Base-by-base conservation (phyloP, 768 basidiomycete species). In the Cyathus striatus region DNA sequence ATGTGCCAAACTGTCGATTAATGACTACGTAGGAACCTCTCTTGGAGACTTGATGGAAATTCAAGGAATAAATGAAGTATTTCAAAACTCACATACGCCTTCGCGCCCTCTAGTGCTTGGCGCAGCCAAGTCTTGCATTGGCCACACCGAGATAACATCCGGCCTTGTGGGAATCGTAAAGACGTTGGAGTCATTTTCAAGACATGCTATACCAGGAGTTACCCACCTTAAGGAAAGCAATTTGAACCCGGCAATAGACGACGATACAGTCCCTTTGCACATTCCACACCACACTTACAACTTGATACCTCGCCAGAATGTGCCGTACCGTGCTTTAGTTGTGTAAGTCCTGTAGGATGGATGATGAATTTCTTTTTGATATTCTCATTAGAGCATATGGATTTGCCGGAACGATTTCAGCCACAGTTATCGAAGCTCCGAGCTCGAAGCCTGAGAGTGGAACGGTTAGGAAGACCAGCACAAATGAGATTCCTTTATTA, bases 1-100 rank as follows among this genome's bases (percentile, higher is more conserved):
- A 16, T 14, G 25, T 17, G 14, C 23, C n/a, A 12, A 30, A 14
- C 3, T 37, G 30, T 3, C 6, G 9, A 9, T 24, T 42, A 17
- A 16, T 25, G 10, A 21, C 9, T 32, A 23, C 26, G 4, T 37
- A 63, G 63, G 63, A 23, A 65, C 65, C 6, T 53, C 56, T 27
- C 49, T 67, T 5, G 65, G 65, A 7, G 65, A 67, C 42, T 54
- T 62, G 20, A 60, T 62, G 25, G 65, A 67, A 41, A 62, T 65
- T 33, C 57, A 64, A 49, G 65, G 58, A 2, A 61, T 67, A 34
- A 65, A 62, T 30, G 54, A 61, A 27, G 65, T 63, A 14, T 67
- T 64, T 48, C 52, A 53, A 17, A 43, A 39, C 1, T 64, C 64
- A 1, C 65, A 64, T 34, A 49, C 58, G 0, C 42, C 51, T 1